Base-by-base conservation (phyloP, 257 asterid species). In the Sherardia arvensis region DNA sequence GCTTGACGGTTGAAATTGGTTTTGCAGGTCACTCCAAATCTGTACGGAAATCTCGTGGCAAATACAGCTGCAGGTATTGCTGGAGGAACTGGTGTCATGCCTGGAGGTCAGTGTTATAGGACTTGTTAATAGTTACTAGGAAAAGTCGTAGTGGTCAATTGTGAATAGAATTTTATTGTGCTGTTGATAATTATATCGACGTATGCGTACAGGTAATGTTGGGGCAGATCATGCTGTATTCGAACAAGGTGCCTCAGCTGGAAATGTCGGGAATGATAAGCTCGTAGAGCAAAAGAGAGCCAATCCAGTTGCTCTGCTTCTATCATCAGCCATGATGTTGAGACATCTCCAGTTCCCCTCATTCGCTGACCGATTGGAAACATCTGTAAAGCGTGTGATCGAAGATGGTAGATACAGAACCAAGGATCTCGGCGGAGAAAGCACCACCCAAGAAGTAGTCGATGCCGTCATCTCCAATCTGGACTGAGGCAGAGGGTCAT, bases 1-100 rank as follows among this genome's bases (percentile, higher is more conserved):
- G 27, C 11, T 57, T 70, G 48, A 47, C 57, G 17, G 55, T 29
- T 58, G 61, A 48, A 68, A 53, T 56, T 26, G 57, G 59, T 66
- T 47, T 72, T 76, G 70, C 78, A 93, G 99, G 95, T 93, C 61
- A 93, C 99, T 54, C 99, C 96, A 47, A 93, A 93, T 83, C 96
- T 93, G 20, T 93, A 93, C 22, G 97, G 99, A 53, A 90, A 93
- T 74, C 83, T 93, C 70, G 85, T 93, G 30, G 79, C 96, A 65
- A 90, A 93, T 76, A 85, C 82, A 43, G 97, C 97, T 34, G 99
- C 99, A 64, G 99, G 99, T 81, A 90, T 93, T 76, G 97, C 97
- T 40, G 99, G 99, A 64, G 99, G 99, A 56, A 87, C 96, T 25
- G 99, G 99, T 61, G 90, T 93, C 80, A 93, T 90, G 96, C 99